Conservation (phyloP, 108 stramenopile species). For the Cyclotella sp. region DNA sequence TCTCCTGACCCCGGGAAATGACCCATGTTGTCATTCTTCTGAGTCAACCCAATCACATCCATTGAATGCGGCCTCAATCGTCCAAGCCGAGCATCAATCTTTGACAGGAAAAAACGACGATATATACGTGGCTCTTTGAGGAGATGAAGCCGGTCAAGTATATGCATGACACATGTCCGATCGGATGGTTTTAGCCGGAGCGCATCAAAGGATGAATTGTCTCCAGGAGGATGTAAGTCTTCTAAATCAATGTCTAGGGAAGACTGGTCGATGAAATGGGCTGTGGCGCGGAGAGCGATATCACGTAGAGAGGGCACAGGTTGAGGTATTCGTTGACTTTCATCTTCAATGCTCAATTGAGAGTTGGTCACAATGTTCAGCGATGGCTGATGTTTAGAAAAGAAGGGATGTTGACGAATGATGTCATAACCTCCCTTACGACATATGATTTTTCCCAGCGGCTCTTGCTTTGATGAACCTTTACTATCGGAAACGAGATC, state of each 20-base stretch:
- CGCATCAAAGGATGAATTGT: conserved; percentile 69
- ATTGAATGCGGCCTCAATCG: conserved; percentile 63
- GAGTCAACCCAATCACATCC: conserved; percentile 84
- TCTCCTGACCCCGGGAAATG: conserved; percentile 59
- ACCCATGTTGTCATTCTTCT: conserved; percentile 83
- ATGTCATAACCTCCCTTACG: conserved; percentile 50
- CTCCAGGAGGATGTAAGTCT: conserved; percentile 82
- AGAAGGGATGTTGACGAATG: conserved; percentile 66
- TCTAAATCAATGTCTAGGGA: conserved; percentile 68
- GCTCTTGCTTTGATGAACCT: conserved; percentile 21
- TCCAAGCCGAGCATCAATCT: conserved; percentile 58
- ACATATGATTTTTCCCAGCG: conserved; percentile 30
- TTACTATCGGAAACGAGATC: conserved; percentile 7
- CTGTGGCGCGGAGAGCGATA: conserved; percentile 76
- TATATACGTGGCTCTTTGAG: conserved; percentile 77
- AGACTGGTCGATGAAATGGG: conserved; percentile 68
- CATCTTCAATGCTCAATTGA: conserved; percentile 27
- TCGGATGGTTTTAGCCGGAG: conserved; percentile 62
- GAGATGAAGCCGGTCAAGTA: conserved; percentile 70
- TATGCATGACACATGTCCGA: conserved; percentile 71
- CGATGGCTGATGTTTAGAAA: conserved; percentile 29
- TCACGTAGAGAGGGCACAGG: conserved; percentile 81
- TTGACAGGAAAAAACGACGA: conserved; percentile 75
- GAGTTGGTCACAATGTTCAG: conserved; percentile 27
- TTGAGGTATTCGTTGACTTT: conserved; percentile 59